Evolutionary conservation across 2,329 filamentous ascomycete genomes (phyloP).

Genomic region (Parasarocladium wereldwijsianum): DNA sequence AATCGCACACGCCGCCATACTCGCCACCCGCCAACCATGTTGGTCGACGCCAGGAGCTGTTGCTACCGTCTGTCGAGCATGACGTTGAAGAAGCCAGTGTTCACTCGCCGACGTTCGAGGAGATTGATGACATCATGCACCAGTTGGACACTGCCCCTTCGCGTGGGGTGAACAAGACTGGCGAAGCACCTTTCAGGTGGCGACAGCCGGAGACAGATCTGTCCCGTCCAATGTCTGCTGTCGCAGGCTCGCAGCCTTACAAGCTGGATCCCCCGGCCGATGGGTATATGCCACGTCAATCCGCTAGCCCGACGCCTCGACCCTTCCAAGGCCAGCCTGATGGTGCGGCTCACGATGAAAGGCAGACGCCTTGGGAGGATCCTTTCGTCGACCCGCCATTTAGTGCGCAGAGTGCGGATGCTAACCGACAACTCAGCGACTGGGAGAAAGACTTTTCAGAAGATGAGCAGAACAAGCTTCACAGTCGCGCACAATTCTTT

Average conservation of each 20-base stretch:
- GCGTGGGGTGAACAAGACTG: slow-evolving; percentile 54
- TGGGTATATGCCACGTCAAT: slow-evolving; percentile 48
- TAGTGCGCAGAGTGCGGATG: slow-evolving; percentile 33
- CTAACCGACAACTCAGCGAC: slow-evolving; percentile 47
- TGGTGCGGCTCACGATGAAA: slow-evolving; percentile 33
- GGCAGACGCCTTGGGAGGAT: slow-evolving; percentile 35
- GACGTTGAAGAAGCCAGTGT: slow-evolving; percentile 10
- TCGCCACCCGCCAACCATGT: slow-evolving; percentile 5
- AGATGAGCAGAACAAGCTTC: slow-evolving; percentile 70
- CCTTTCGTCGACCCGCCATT: slow-evolving; percentile 41
- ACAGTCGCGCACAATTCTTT: slow-evolving; percentile 73
- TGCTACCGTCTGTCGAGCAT: slow-evolving; percentile 7
- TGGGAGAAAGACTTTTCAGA: slow-evolving; percentile 83
- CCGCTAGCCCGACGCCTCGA: slow-evolving; percentile 57
- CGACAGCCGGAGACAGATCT: slow-evolving; percentile 8
- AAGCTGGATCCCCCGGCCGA: slow-evolving; percentile 30
- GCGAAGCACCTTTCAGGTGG: slow-evolving; percentile 30
- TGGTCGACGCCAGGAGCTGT: slow-evolving; percentile 16
- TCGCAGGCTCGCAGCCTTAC: slow-evolving; percentile 33
- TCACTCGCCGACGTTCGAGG: slow-evolving; percentile 49
- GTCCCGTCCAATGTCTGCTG: slow-evolving; percentile 7
- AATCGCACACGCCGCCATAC: slow-evolving; percentile 10
- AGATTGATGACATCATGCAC: slow-evolving; percentile 87
- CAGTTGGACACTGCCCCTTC: slow-evolving; percentile 62
- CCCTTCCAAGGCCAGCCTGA: slow-evolving; percentile 33